Evolutionary conservation across 345 rosid genomes (phyloP).

Genomic region (Populus euphratica): DNA sequence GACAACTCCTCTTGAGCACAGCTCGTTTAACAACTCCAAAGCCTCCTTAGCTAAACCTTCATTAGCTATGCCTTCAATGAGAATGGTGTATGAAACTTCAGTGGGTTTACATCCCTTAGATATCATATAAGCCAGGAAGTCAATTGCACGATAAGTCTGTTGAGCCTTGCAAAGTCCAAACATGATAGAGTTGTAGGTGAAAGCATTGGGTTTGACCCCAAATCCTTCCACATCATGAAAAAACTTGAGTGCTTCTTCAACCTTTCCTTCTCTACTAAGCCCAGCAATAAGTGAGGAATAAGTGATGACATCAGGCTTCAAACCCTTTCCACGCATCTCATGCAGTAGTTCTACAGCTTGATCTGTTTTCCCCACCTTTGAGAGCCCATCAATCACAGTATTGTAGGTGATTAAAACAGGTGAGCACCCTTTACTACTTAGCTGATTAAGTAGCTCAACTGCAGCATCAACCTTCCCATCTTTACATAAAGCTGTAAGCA

Average conservation of each 20-base stretch:
- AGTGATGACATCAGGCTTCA: conserved; percentile 70
- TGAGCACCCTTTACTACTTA: conserved; percentile 69
- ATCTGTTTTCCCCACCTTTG: conserved; percentile 75
- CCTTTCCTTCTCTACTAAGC: conserved; percentile 74
- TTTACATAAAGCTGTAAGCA: conserved; percentile 77
- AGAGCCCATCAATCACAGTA: conserved; percentile 77
- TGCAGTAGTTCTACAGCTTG: conserved; percentile 58
- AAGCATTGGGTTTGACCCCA: conserved; percentile 61
- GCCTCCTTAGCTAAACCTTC: conserved; percentile 86
- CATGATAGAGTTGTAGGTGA: conserved; percentile 71
- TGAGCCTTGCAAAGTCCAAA: conserved; percentile 68
- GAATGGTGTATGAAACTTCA: conserved; percentile 71
- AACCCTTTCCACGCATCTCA: conserved; percentile 73
- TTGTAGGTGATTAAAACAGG: conserved; percentile 79
- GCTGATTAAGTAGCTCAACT: conserved; percentile 78
- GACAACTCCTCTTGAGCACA: conserved; percentile 66
- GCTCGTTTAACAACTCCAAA: conserved; percentile 54
- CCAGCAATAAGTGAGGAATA: conserved; percentile 81
- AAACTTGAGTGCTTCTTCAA: conserved; percentile 68
- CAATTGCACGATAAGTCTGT: conserved; percentile 74
- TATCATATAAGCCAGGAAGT: conserved; percentile 79
- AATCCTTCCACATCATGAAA: conserved; percentile 68
- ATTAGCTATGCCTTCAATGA: conserved; percentile 75
- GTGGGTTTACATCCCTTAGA: conserved; percentile 70
- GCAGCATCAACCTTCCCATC: conserved; percentile 86